Percentiles rank a stretch among this genome's conserved stretches.
phyloP scores from a whole-genome alignment of 345 rosid species.

The Stellera chamaejasme region DNA sequence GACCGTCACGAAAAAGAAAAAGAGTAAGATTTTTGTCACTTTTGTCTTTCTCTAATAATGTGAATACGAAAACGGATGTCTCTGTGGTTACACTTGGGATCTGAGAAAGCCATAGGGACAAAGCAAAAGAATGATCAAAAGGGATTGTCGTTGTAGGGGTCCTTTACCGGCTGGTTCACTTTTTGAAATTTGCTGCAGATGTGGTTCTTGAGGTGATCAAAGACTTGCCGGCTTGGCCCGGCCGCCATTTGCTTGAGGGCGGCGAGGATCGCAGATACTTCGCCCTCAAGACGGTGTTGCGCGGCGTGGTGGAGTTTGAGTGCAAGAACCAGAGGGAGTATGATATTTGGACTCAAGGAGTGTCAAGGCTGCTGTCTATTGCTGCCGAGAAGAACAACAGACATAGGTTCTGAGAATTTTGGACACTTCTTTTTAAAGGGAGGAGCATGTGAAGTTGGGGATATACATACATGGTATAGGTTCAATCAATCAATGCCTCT shows the following conservation, averaged over 20 bases:
- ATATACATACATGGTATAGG: conserved; percentile 6
- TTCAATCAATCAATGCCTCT: conserved; percentile 3
- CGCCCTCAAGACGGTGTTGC: conserved; percentile 51
- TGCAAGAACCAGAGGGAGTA: conserved; percentile 73
- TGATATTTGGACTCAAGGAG: conserved; percentile 92
- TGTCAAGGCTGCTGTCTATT: conserved; percentile 62
- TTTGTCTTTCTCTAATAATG: conserved; percentile 40
- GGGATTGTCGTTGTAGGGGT: conserved; percentile 18
- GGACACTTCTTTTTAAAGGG: not conserved
- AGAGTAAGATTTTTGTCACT: conserved; percentile 48
- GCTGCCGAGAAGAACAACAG: conserved; percentile 50
- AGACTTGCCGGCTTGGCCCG: conserved; percentile 81
- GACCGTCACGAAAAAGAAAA: conserved; percentile 96
- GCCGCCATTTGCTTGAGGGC: conserved; percentile 78
- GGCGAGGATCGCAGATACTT: conserved; percentile 76
- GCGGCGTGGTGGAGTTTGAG: conserved; percentile 72
- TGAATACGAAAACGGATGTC: conserved; percentile 40
- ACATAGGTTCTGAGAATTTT: conserved; percentile 39
- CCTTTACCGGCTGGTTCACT: not conserved
- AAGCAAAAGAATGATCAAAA: conserved; percentile 43
- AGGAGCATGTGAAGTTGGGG: not conserved
- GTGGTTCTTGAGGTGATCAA: conserved; percentile 62
- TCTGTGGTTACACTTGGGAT: conserved; percentile 66
- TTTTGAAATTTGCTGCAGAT: conserved; percentile 42
- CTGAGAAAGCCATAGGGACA: conserved; percentile 53